Evolutionary conservation across 2,329 filamentous ascomycete species (phyloP).

Genomic region (Ustilaginoidea virens): DNA sequence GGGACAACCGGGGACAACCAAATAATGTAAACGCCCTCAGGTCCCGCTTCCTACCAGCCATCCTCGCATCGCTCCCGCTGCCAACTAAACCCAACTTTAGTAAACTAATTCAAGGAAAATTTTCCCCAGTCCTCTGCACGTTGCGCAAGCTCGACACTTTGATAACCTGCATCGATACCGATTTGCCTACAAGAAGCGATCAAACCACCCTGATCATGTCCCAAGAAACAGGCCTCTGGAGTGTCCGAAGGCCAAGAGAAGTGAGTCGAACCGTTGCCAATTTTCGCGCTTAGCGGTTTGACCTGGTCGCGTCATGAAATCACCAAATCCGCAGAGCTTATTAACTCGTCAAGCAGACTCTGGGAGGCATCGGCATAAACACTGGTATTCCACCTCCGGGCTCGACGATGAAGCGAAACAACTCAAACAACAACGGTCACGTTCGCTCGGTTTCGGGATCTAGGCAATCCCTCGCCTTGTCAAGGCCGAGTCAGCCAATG

Average conservation of each 20-base stretch:
- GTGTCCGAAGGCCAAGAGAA: constrained; percentile 81
- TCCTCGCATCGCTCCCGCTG: too few relatives aligned
- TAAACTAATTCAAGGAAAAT: too few relatives aligned
- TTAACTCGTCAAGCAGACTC: constrained; percentile 41
- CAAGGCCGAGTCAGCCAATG: constrained; percentile 70
- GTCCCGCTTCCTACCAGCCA: too few relatives aligned
- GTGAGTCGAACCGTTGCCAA: constrained; percentile 31
- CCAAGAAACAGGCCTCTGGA: constrained; percentile 78
- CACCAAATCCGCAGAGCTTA: too few relatives aligned
- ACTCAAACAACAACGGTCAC: constrained; percentile 57
- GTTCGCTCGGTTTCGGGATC: constrained; percentile 69
- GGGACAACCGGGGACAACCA: too few relatives aligned
- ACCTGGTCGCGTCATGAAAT: constrained; percentile 8
- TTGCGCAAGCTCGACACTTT: too few relatives aligned
- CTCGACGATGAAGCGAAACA: constrained; percentile 88
- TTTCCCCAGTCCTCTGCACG: too few relatives aligned
- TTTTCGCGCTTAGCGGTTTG: constrained; percentile 1
- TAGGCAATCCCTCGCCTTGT: constrained; percentile 71
- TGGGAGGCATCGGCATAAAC: constrained; percentile 71
- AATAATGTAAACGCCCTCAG: too few relatives aligned
- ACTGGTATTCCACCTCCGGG: constrained; percentile 78
- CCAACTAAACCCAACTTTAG: too few relatives aligned
- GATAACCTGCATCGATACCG: too few relatives aligned
- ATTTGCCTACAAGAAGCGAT: too few relatives aligned
- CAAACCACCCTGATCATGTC: constrained; percentile 50